A percentile compares a stretch with the other conserved stretches of the same genome.
Conservation (phyloP, 176 grass and related monocot genomes). For the Oryza glaberrima region DNA sequence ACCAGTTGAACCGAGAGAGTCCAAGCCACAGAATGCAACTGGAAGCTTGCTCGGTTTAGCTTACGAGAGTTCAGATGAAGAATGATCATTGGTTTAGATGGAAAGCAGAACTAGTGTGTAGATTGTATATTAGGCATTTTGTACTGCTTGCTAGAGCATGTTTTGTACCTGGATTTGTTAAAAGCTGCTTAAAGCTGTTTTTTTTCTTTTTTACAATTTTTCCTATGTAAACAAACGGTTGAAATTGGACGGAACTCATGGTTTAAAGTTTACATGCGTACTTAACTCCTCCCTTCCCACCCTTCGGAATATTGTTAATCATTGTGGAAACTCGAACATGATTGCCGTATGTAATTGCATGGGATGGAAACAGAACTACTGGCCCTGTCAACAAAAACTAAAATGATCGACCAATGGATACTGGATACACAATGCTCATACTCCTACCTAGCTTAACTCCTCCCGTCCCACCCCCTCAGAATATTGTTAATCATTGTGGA, state of each 20-base stretch:
- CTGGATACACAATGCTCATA: not conserved
- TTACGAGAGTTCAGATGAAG: slow-evolving; percentile 81
- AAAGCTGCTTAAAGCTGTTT: not conserved
- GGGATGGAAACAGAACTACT: too few species aligned
- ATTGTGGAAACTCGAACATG: too few species aligned
- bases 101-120: slow-evolving; percentile 2
- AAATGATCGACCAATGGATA: not conserved
- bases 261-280: not conserved
- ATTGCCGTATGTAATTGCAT: too few species aligned
- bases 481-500: too few species aligned
- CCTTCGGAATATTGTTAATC: too few species aligned
- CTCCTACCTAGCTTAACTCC: not conserved
- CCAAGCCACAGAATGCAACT: slow-evolving; percentile 40
- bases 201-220: not conserved
- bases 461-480: too few species aligned
- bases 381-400: too few species aligned
- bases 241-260: not conserved
- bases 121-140: slow-evolving; percentile 48
- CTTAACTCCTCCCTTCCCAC: too few species aligned
- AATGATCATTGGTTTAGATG: slow-evolving; percentile 38
- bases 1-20: slow-evolving; percentile 6
- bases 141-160: slow-evolving; percentile 25
- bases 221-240: not conserved
- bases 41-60: slow-evolving; percentile 80
- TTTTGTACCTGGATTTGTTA: slow-evolving; percentile 20